phyloP scores from a whole-genome alignment of 257 asterid genomes.

The Osmanthus fragrans region DNA sequence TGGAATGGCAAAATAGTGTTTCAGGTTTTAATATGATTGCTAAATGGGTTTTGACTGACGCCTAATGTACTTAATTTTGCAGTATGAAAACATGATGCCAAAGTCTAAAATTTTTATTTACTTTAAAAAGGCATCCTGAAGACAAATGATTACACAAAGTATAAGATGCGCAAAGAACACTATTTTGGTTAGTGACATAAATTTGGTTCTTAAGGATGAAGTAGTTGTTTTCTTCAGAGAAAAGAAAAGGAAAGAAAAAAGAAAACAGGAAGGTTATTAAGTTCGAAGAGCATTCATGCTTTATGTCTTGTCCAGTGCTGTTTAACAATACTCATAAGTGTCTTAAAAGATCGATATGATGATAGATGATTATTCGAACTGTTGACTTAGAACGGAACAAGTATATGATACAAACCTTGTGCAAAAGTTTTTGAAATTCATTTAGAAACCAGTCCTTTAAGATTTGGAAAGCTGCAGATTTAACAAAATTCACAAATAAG shows the following conservation, averaged over 20 bases:
- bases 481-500: not conserved
- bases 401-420: not conserved
- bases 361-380: not conserved
- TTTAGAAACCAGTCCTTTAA: not conserved
- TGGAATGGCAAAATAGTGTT: not conserved
- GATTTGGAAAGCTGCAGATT: not conserved
- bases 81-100: not conserved
- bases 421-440: not conserved
- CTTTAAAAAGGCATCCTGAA: constrained; percentile 5
- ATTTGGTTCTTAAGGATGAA: not conserved
- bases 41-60: not conserved
- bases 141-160: not conserved
- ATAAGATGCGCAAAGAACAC: constrained; percentile 1
- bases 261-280: not conserved
- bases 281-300: not conserved
- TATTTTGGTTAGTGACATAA: not conserved
- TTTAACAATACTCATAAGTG: not conserved
- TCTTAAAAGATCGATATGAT: not conserved
- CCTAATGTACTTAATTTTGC: constrained; percentile 3
- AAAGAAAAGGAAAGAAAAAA: not conserved
- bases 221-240: not conserved
- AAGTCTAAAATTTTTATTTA: not conserved
- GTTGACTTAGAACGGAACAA: not conserved
- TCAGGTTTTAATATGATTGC: not conserved
- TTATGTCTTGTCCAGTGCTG: constrained; percentile 8